Base-by-base conservation (phyloP, 2,329 filamentous ascomycete genomes). In the Colletotrichum sp. region DNA sequence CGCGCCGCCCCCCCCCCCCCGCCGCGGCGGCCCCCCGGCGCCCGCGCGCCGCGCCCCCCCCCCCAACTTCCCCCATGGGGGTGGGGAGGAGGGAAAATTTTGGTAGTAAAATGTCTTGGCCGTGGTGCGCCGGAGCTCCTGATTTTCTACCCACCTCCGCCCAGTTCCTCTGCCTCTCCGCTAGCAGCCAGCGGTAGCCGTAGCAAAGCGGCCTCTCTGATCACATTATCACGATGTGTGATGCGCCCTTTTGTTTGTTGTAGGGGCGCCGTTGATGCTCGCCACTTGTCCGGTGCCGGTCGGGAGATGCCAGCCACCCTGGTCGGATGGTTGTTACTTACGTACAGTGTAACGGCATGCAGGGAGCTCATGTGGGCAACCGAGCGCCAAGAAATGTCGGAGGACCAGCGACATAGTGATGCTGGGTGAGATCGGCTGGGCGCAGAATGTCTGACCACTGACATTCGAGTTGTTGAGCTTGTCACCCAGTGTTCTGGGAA, bases 101-200 rank as follows among this genome's bases (percentile, higher is more conserved):
- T 27, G 64, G 32, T 19, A 27, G n/a, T 5, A 30, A 39, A 77
- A 74, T 11, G 66, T 32, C 73, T 76, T 76, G 73, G 73, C 73
- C 27, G 70, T 44, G 57, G 55, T 52, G 4, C 57, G 9, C 6
- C 39, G 36, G 36, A 44, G 63, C 63, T 39, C n/a, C 27, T 71
- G 36, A 61, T 16, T 69, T 76, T 74, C 29, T 64, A 68, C 57
- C 27, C 57, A 32, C 30, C 32, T 59, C 70, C 73, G 44, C 73
- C 16, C 34, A 25, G 27, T 59, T 63, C 55, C 57, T 55, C 27
- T 34, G 22, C 25, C 52, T 34, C 9, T 65, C 74, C 70, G 64
- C 64, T 22, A 32, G 15, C 39, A 64, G 12, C 72, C 59, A 71
- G 32, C n/a, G 44, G 11, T 55, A 71, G 13, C 73, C 64, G 74